These are phyloP conservation scores for Malassezia yamatoensis DNA, from an alignment of 1,284 basidiomycete species.

Conservation along the genomic window DNA sequence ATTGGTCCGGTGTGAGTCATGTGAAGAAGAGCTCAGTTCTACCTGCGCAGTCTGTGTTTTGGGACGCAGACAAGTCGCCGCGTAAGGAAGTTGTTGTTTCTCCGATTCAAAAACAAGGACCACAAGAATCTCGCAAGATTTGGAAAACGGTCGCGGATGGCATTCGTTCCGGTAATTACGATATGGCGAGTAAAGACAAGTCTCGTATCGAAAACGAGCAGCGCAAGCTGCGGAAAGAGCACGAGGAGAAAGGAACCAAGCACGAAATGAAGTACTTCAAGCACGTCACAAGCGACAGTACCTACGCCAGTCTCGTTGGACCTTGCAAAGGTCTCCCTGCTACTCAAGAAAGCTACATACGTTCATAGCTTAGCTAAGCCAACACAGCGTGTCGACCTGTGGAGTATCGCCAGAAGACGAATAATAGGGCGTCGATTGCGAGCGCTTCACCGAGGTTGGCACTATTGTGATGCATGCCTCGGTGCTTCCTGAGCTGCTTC, in stretches of 20 bases:
- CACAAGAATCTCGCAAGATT: slow-evolving; percentile 75
- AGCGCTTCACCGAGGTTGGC: no score
- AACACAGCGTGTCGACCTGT: not conserved
- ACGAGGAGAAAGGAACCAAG: slow-evolving; percentile 60
- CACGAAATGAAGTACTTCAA: slow-evolving; percentile 56
- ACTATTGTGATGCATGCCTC: not conserved
- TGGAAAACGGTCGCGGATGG: slow-evolving; percentile 84
- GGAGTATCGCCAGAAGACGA: not conserved
- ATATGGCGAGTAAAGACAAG: slow-evolving; percentile 81
- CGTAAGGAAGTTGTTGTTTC: slow-evolving; percentile 64
- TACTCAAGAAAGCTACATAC: slow-evolving; percentile 28
- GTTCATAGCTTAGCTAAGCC: slow-evolving; percentile 4
- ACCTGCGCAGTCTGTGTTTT: slow-evolving; percentile 50
- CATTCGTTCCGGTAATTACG: slow-evolving; percentile 81
- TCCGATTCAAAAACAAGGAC: slow-evolving; percentile 59
- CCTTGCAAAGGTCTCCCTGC: slow-evolving; percentile 33
- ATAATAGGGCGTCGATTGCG: no score
- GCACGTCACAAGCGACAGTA: slow-evolving; percentile 44
- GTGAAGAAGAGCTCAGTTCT: slow-evolving; percentile 38
- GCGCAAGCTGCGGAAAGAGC: slow-evolving; percentile 75
- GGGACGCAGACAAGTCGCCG: slow-evolving; percentile 50
- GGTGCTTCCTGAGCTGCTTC: not conserved
- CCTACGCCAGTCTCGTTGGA: slow-evolving; percentile 36
- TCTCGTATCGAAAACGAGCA: slow-evolving; percentile 89
- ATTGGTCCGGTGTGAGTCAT: slow-evolving; percentile 68